Conservation (phyloP, 495 filamentous ascomycete genomes). For the Pseudevernia furfuracea region DNA sequence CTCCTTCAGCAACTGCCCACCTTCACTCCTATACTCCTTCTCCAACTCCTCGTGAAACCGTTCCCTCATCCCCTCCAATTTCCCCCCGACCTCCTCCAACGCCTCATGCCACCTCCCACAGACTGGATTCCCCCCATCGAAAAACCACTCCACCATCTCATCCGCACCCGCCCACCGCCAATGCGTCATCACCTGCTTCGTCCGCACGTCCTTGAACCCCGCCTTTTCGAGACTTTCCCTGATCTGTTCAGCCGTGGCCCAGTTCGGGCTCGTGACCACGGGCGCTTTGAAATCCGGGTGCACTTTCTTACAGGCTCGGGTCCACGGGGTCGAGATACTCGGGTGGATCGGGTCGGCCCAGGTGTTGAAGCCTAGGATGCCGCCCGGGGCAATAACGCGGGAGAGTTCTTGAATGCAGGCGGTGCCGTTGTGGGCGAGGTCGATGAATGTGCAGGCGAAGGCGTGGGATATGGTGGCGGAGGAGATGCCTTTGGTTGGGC, state of each 20-base stretch:
- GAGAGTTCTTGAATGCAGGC: conserved; percentile 12
- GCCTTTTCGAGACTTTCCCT: conserved; percentile 7
- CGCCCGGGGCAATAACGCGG: conserved; percentile 11
- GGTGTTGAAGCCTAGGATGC: conserved; percentile 9
- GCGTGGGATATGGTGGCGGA: conserved; percentile 66
- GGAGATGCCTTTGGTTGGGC: conserved; percentile 27
- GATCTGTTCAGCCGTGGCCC: conserved; percentile 9
- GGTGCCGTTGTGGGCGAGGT: conserved; percentile 43
- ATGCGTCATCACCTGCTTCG: conserved; percentile 16
- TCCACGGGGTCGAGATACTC: conserved; percentile 12
- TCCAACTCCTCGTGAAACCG: conserved; percentile 8
- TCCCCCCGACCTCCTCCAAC: conserved; percentile 7
- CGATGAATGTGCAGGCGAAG: conserved; percentile 64
- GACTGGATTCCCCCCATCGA: conserved; percentile 13
- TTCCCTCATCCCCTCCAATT: conserved; percentile 12
- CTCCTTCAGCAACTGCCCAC: conserved; percentile 11
- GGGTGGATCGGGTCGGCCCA: conserved; percentile 18
- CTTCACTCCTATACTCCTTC: conserved; percentile 13
- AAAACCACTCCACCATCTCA: conserved; percentile 17
- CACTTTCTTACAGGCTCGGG: not conserved
- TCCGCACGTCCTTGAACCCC: conserved; percentile 16
- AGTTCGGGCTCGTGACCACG: conserved; percentile 13
- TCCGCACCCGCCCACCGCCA: conserved; percentile 13
- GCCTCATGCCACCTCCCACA: conserved; percentile 15
- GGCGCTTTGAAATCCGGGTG: conserved; percentile 13